These are phyloP conservation scores for Colletotrichum graminicola DNA, from an alignment of 2,329 filamentous ascomycete genomes.

Conservation along the genomic window DNA sequence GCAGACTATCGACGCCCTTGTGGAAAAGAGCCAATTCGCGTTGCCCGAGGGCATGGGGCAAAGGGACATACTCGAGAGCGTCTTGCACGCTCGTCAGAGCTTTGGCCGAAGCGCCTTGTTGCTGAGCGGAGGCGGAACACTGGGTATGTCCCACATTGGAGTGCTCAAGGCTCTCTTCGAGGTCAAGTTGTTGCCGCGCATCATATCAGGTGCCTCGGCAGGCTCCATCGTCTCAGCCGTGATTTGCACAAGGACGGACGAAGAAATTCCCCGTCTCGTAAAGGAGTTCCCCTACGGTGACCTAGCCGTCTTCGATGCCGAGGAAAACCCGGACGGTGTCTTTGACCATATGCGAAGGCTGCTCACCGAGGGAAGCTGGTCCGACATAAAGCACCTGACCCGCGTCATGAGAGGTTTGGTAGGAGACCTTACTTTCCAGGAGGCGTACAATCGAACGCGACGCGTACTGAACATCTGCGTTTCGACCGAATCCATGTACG, in stretches of 20 bases:
- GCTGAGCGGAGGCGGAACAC: slow-evolving; percentile 87
- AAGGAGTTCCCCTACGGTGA: slow-evolving; percentile 82
- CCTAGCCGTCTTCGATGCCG: slow-evolving; percentile 81
- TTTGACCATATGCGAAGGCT: slow-evolving; percentile 78
- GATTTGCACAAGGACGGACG: slow-evolving; percentile 81
- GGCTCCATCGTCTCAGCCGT: slow-evolving; percentile 89
- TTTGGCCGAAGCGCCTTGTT: slow-evolving; percentile 88
- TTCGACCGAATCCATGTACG: slow-evolving; percentile 87
- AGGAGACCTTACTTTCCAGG: slow-evolving; percentile 93
- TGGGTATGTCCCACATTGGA: slow-evolving; percentile 93
- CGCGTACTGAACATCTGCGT: slow-evolving; percentile 95
- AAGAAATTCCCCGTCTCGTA: slow-evolving; percentile 79
- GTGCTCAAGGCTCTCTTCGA: slow-evolving; percentile 87
- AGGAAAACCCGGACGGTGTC: slow-evolving; percentile 69
- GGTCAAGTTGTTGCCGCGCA: slow-evolving; percentile 80
- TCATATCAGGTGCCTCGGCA: slow-evolving; percentile 89
- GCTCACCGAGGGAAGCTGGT: slow-evolving; percentile 84
- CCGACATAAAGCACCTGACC: slow-evolving; percentile 85
- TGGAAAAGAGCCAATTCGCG: slow-evolving; percentile 68
- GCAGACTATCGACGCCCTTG: slow-evolving; percentile 77
- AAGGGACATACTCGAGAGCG: slow-evolving; percentile 72
- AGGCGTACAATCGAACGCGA: slow-evolving; percentile 94
- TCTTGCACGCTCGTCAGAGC: slow-evolving; percentile 80
- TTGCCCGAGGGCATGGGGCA: slow-evolving; percentile 68
- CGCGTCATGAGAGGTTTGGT: slow-evolving; percentile 85